phyloP scores from a whole-genome alignment of 163 green algal species.

The Chloromonas sp. region DNA sequence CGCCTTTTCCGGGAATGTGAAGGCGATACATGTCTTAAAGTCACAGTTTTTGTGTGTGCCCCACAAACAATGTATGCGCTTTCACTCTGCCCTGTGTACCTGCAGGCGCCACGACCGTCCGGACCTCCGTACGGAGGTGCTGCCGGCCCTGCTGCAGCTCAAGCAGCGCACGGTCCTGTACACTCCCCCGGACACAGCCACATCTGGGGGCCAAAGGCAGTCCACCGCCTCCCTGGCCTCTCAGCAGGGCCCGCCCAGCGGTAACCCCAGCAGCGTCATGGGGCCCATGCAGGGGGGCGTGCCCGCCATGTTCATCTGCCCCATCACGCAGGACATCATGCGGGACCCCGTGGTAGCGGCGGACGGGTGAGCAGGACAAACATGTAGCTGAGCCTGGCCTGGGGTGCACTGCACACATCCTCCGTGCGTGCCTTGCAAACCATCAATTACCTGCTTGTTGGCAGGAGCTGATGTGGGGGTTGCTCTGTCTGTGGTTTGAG shows the following conservation, averaged over 20 bases:
- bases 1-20: no score
- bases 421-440: no score
- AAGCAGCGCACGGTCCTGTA: constrained; percentile 17
- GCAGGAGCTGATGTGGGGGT: no score
- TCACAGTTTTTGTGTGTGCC: no score
- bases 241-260: no score
- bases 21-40: no score
- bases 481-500: no score
- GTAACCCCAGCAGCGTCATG: no score
- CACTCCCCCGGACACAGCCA: not conserved
- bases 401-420: not conserved
- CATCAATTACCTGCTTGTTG: no score
- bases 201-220: no score
- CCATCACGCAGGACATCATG: constrained; percentile 61
- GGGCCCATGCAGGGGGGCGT: not conserved
- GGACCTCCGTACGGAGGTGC: constrained; percentile 8
- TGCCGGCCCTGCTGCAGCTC: constrained; percentile 24
- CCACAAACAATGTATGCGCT: no score
- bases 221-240: no score
- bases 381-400: not conserved
- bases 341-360: constrained; percentile 42
- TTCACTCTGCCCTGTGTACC: not conserved
- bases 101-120: not conserved
- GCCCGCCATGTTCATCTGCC: constrained; percentile 52
- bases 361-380: constrained; percentile 4